A percentile compares a stretch with the other conserved stretches of the same genome.
Evolutionary conservation across 345 rosid genomes (phyloP).

Genomic region (Excoecaria cochinchinensis): DNA sequence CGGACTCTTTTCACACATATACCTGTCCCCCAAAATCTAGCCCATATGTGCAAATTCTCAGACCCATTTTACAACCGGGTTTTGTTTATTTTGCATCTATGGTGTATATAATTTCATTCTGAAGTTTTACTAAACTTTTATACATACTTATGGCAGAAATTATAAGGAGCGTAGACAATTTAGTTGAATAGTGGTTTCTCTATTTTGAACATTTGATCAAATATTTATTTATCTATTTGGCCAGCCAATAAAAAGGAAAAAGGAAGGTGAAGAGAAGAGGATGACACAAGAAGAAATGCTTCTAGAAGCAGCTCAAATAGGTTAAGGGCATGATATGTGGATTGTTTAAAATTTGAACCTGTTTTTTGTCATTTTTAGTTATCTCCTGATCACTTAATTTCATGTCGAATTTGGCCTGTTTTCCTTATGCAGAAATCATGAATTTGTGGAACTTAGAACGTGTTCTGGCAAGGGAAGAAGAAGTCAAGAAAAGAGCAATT

Average conservation of each 20-base stretch:
- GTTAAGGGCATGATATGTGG: conserved; percentile 29
- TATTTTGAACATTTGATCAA: not conserved
- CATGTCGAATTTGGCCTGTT: conserved; percentile 15
- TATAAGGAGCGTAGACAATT: not conserved
- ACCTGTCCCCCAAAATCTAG: not conserved
- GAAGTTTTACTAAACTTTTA: no score
- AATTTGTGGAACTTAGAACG: conserved; percentile 95
- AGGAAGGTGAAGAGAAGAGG: conserved; percentile 94
- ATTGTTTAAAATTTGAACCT: not conserved
- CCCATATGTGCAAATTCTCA: not conserved
- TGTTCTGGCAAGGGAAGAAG: conserved; percentile 97
- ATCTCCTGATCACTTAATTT: not conserved
- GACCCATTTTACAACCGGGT: not conserved
- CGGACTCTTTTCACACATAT: not conserved
- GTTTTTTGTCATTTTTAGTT: conserved; percentile 1
- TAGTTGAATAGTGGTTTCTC: not conserved
- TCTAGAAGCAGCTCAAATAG: conserved; percentile 98
- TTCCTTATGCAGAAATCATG: conserved; percentile 65
- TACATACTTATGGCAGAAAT: no score
- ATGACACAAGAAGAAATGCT: conserved; percentile 99
- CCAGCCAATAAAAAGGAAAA: conserved; percentile 90
- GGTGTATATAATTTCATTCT: no score
- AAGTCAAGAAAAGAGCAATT: conserved; percentile 95
- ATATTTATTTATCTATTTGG: not conserved
- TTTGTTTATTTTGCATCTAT: not conserved